A percentile compares a stretch with the other conserved stretches of the same genome.
These are phyloP conservation scores for Cladosporium sp. DNA, from an alignment of 2,329 filamentous ascomycete genomes.

Conservation along the genomic window DNA sequence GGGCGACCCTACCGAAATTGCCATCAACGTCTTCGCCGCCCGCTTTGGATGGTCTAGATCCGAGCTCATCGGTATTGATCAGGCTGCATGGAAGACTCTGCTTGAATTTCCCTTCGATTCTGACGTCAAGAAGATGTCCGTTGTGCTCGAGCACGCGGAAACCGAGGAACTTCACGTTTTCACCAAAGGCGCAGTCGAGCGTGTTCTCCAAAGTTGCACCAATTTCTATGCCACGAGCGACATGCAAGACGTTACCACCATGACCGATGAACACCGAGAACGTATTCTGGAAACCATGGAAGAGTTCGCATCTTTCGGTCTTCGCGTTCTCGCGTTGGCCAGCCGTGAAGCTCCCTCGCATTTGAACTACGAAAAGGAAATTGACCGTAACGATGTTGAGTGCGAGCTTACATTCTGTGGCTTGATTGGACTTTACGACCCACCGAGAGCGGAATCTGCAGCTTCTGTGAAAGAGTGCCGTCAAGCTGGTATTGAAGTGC, in stretches of 20 bases:
- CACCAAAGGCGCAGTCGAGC: conserved; percentile 66
- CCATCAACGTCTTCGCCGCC: conserved; percentile 67
- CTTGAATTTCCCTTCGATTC: conserved; percentile 74
- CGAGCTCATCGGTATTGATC: conserved; percentile 35
- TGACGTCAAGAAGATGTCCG: conserved; percentile 71
- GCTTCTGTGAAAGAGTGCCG: conserved; percentile 65
- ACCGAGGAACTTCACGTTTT: conserved; percentile 43
- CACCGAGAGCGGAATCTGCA: conserved; percentile 74
- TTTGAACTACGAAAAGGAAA: conserved; percentile 33
- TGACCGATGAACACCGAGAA: conserved; percentile 49
- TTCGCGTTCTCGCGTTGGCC: conserved; percentile 64
- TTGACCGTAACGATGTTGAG: conserved; percentile 60
- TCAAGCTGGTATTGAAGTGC: conserved; percentile 69
- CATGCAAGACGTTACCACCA: conserved; percentile 34
- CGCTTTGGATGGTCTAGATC: conserved; percentile 47
- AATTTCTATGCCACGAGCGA: conserved; percentile 26
- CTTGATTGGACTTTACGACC: conserved; percentile 79
- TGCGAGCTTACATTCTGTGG: conserved; percentile 67
- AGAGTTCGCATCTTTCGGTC: conserved; percentile 58
- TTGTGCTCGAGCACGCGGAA: conserved; percentile 62
- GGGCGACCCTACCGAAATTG: conserved; percentile 67
- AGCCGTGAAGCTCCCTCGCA: conserved; percentile 31
- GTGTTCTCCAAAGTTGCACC: conserved; percentile 60
- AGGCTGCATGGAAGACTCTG: conserved; percentile 51
- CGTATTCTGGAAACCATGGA: conserved; percentile 64